phyloP scores from a whole-genome alignment of 352 stramenopile species.

The Phytophthora agathidicida region DNA sequence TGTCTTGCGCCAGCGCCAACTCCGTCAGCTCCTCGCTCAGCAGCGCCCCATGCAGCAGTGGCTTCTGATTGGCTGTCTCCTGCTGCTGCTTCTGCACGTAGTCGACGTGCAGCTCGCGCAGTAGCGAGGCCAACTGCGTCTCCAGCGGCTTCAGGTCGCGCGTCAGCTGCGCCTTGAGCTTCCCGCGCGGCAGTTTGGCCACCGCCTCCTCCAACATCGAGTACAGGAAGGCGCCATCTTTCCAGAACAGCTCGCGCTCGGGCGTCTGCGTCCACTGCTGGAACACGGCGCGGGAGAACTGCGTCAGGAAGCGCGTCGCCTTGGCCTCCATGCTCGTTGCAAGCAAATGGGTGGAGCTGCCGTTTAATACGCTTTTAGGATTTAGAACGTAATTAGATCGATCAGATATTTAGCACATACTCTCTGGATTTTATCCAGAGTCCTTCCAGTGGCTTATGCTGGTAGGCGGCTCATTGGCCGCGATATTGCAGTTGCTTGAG shows the following conservation, averaged over 20 bases:
- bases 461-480: conserved; percentile 93
- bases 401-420: too few species aligned
- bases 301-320: conserved; percentile 59
- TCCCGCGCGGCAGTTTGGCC: conserved; percentile 58
- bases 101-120: conserved; percentile 40
- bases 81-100: conserved; percentile 27
- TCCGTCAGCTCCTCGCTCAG: conserved; percentile 66
- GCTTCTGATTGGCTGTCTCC: background rate
- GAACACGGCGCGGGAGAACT: conserved; percentile 64
- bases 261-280: conserved; percentile 53
- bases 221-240: conserved; percentile 42
- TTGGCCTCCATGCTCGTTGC: conserved; percentile 46
- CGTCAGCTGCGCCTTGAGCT: conserved; percentile 52
- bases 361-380: too few species aligned
- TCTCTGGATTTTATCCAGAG: too few species aligned
- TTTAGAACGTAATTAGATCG: too few species aligned
- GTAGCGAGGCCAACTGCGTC: conserved; percentile 32
- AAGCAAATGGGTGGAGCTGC: too few species aligned
- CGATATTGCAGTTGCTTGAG: conserved; percentile 92
- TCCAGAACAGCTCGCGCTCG: conserved; percentile 58
- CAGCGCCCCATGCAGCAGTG: conserved; percentile 15
- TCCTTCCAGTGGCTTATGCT: too few species aligned
- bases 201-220: conserved; percentile 58
- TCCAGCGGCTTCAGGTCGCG: conserved; percentile 41
- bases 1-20: conserved; percentile 46